Evolutionary conservation across 495 filamentous ascomycete species (phyloP).

Genomic region (Xylaria intraflava): DNA sequence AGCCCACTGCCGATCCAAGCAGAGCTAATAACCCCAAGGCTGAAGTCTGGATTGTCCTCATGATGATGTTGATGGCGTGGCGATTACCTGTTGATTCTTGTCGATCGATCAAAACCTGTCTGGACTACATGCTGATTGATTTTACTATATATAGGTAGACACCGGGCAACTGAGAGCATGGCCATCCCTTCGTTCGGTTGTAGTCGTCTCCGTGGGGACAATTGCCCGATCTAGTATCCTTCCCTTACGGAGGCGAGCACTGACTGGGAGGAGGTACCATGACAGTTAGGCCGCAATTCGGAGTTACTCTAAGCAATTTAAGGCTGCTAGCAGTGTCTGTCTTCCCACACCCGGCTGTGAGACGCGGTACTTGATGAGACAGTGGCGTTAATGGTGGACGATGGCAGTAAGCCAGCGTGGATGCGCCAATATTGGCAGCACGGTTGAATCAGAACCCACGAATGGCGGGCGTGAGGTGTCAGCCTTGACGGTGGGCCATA

Average conservation of each 20-base stretch:
- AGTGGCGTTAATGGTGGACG: background rate
- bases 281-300: background rate
- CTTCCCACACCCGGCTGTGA: no score
- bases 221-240: slow-evolving; percentile 1
- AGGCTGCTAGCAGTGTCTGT: no score
- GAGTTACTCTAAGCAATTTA: background rate
- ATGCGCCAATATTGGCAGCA: background rate
- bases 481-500: background rate
- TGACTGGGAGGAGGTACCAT: slow-evolving; percentile 4
- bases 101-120: background rate
- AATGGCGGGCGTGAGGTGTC: background rate
- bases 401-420: background rate
- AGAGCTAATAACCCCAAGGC: slow-evolving; percentile 9
- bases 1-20: slow-evolving; percentile 18
- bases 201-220: background rate
- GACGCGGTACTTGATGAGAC: background rate
- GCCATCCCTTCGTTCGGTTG: background rate
- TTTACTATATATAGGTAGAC: slow-evolving; percentile 1
- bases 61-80: background rate
- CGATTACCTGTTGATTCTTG: background rate
- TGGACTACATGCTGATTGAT: background rate
- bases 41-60: background rate
- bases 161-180: background rate
- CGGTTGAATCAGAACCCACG: slow-evolving; percentile 1
- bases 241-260: background rate